Conservation (phyloP, 352 stramenopile species). For the Bremia lactucae region DNA sequence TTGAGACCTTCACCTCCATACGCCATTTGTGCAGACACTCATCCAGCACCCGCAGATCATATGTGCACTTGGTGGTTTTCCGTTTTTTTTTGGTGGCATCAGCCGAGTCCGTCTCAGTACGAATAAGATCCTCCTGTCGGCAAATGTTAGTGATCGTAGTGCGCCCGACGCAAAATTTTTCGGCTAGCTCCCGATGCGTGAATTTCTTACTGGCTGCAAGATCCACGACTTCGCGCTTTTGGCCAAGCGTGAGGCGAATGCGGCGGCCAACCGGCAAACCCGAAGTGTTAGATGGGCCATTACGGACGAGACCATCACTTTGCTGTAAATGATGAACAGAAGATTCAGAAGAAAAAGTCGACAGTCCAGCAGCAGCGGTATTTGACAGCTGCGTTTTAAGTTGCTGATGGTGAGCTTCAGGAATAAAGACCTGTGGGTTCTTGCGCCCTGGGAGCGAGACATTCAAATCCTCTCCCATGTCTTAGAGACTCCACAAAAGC, state of each 20-base stretch:
- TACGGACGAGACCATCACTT: conserved; percentile 10
- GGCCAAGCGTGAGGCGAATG: conserved; percentile 70
- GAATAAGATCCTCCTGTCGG: conserved; percentile 71
- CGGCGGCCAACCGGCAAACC: conserved; percentile 24
- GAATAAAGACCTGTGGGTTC: neutral
- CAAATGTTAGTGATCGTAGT: conserved; percentile 85
- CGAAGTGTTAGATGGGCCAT: neutral
- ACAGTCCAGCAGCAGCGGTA: neutral
- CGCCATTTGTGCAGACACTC: conserved; percentile 83
- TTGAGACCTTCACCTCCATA: conserved; percentile 78
- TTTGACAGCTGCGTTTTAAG: neutral
- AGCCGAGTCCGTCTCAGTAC: conserved; percentile 76
- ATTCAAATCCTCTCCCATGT: conserved; percentile 14
- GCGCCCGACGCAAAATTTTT: conserved; percentile 70
- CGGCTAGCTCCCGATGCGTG: conserved; percentile 70
- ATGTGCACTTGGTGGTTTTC: conserved; percentile 81
- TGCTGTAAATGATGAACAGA: neutral
- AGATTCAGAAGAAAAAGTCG: neutral
- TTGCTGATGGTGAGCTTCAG: neutral
- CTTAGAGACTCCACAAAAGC: neutral
- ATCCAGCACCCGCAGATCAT: conserved; percentile 70
- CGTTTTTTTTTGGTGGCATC: conserved; percentile 78
- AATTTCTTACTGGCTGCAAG: conserved; percentile 78
- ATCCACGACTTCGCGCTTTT: conserved; percentile 82
- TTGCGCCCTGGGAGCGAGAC: conserved; percentile 5